phyloP scores from a whole-genome alignment of 2,329 filamentous ascomycete genomes.

The Fusarium continuum region DNA sequence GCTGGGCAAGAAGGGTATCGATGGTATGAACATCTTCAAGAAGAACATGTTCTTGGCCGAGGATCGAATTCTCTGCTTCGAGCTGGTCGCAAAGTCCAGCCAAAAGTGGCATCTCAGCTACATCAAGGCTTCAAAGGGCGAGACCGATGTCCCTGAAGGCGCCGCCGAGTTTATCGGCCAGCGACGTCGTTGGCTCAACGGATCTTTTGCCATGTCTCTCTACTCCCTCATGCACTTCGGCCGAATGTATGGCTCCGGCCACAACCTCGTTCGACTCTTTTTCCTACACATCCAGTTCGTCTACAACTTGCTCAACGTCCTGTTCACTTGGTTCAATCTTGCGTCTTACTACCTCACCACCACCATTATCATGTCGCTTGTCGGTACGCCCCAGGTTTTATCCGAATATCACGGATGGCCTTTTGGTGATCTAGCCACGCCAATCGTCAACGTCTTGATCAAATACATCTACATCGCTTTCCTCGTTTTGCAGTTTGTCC shows the following conservation, averaged over 20 bases:
- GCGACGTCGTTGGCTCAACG: slow-evolving; percentile 40
- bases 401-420: slow-evolving; percentile 37
- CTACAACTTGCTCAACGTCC: slow-evolving; percentile 39
- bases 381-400: slow-evolving; percentile 32
- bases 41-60: slow-evolving; percentile 43
- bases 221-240: slow-evolving; percentile 41
- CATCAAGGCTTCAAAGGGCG: slow-evolving; percentile 41
- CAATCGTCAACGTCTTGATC: slow-evolving; percentile 37
- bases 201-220: slow-evolving; percentile 40
- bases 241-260: slow-evolving; percentile 36
- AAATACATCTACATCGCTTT: slow-evolving; percentile 40
- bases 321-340: slow-evolving; percentile 39
- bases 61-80: slow-evolving; percentile 40
- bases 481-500: slow-evolving; percentile 38
- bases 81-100: slow-evolving; percentile 39
- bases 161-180: slow-evolving; percentile 38
- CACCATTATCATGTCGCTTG: slow-evolving; percentile 40
- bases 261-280: slow-evolving; percentile 37
- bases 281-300: slow-evolving; percentile 40
- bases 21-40: slow-evolving; percentile 43
- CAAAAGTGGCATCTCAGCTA: slow-evolving; percentile 43
- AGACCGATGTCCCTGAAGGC: slow-evolving; percentile 39
- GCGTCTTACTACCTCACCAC: slow-evolving; percentile 38
- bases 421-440: slow-evolving; percentile 35
- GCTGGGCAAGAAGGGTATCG: slow-evolving; percentile 40